Percentiles rank a stretch among this genome's conserved stretches.
Conservation (phyloP, 169 alveolate genomes). For the Eimeria brunetti region DNA sequence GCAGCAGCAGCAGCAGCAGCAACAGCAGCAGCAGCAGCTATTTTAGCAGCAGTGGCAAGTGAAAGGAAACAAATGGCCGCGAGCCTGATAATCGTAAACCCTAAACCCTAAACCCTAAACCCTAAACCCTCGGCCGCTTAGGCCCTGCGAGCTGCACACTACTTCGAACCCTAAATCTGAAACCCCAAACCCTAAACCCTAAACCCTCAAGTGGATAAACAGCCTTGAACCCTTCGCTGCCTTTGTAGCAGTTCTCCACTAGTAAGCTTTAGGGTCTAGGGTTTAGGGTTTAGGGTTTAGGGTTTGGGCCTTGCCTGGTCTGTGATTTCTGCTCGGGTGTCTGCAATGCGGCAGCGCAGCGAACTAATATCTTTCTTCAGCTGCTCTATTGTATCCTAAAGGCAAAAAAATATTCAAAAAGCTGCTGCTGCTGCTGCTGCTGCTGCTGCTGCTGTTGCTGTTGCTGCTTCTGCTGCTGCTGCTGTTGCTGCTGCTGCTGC, state of each 20-base stretch:
- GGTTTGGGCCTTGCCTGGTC: slow-evolving; percentile 8
- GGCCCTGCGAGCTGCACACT: neutral
- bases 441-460: slow-evolving; percentile 1
- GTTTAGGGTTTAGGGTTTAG: slow-evolving; percentile 28
- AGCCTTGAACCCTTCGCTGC: neutral
- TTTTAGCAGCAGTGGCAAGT: neutral
- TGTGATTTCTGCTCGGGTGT: slow-evolving; percentile 7
- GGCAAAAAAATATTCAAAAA: neutral
- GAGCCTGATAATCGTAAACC: too few relatives aligned
- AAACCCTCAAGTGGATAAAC: neutral
- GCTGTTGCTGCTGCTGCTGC: slow-evolving; percentile 2
- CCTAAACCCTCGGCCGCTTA: neutral
- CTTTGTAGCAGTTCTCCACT: neutral
- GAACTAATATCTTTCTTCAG: neutral
- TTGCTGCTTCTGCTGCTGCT: neutral
- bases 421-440: slow-evolving; percentile 37
- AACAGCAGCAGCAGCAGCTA: slow-evolving; percentile 5
- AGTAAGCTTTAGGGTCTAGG: neutral
- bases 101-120: slow-evolving; percentile 6
- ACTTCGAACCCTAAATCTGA: neutral
- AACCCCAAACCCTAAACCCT: neutral
- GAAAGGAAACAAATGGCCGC: too few relatives aligned
- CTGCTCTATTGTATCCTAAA: slow-evolving; percentile 38
- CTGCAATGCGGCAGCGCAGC: slow-evolving; percentile 27
- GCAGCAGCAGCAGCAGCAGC: slow-evolving; percentile 9